These are phyloP conservation scores for Pseudopithomyces maydicus DNA, from an alignment of 2,329 filamentous ascomycete genomes.

Conservation along the genomic window DNA sequence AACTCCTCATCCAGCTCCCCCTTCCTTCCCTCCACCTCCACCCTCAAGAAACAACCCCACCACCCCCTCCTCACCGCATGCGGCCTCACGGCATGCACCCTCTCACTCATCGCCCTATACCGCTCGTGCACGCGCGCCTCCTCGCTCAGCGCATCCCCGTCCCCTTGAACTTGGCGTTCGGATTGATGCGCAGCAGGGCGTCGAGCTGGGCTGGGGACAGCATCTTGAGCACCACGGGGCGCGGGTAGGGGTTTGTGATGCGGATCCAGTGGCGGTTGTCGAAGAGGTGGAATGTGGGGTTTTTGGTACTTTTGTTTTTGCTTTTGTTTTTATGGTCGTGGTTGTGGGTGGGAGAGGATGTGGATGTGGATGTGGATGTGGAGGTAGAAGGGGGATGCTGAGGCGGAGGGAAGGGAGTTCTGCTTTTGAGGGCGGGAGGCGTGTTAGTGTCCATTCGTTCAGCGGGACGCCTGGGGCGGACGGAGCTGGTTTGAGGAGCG, in stretches of 20 bases:
- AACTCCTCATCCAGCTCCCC: too few relatives aligned
- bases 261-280: constrained; percentile 63
- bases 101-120: too few relatives aligned
- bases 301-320: too few relatives aligned
- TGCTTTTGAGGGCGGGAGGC: constrained; percentile 26
- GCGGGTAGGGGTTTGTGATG: constrained; percentile 41
- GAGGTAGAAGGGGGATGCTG: too few relatives aligned
- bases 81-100: too few relatives aligned
- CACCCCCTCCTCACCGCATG: too few relatives aligned
- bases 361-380: too few relatives aligned
- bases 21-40: too few relatives aligned
- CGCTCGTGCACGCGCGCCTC: neutral
- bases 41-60: too few relatives aligned
- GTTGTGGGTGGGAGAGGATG: too few relatives aligned
- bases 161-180: neutral
- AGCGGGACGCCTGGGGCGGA: constrained; percentile 5
- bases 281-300: constrained; percentile 53
- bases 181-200: neutral
- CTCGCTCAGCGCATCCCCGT: neutral
- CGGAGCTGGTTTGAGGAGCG: constrained; percentile 16
- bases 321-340: too few relatives aligned
- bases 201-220: constrained; percentile 24
- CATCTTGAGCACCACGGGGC: constrained; percentile 46
- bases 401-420: constrained; percentile 15
- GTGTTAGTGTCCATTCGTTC: constrained; percentile 33